A percentile compares a stretch with the other conserved stretches of the same genome.
Evolutionary conservation across 768 basidiomycete genomes (phyloP).

Genomic region (Leccinum uliginosum): DNA sequence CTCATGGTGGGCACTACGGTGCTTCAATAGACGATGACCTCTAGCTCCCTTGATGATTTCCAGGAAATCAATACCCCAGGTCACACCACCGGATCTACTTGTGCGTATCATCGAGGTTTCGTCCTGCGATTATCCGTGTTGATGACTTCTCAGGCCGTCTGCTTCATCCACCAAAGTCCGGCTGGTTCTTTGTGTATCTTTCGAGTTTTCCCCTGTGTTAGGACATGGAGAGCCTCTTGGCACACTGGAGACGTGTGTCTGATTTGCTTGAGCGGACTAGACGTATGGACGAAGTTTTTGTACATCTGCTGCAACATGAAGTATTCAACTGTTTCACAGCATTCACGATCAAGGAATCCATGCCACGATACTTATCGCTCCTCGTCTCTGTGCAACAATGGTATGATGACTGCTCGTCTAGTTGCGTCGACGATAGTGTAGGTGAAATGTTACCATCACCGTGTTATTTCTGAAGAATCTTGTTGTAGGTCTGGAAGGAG

Average conservation of each 20-base stretch:
- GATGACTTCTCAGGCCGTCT: not conserved
- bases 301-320: not conserved
- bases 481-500: not conserved
- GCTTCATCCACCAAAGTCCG: not conserved
- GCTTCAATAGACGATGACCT: not conserved
- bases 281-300: not conserved
- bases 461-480: not conserved
- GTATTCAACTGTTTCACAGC: not conserved
- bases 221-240: not conserved
- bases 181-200: not conserved
- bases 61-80: constrained; percentile 84
- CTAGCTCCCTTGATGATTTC: not conserved
- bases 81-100: constrained; percentile 43
- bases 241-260: not conserved
- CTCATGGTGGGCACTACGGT: constrained; percentile 36
- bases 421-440: not conserved
- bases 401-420: not conserved
- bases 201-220: constrained; percentile 2
- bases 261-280: not conserved
- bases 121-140: not conserved
- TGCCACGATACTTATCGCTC: not conserved
- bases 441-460: not conserved
- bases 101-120: not conserved
- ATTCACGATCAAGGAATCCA: not conserved
- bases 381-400: not conserved